phyloP scores from a whole-genome alignment of 1,139 yeast genomes.

The Tardiomyces depauwii region DNA sequence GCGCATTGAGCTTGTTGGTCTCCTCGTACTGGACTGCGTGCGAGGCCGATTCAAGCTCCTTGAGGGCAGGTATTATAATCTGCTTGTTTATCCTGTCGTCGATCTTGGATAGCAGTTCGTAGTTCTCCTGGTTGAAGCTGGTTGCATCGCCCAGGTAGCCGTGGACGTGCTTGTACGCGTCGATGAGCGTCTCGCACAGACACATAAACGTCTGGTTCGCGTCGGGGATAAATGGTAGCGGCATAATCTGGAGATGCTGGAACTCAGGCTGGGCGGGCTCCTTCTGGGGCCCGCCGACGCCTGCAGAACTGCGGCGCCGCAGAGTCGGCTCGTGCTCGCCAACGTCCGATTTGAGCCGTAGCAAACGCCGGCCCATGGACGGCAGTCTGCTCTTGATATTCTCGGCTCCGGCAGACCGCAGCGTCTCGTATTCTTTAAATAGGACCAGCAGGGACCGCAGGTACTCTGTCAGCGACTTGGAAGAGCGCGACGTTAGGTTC shows the following conservation, averaged over 20 bases:
- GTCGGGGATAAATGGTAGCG: constrained; percentile 22
- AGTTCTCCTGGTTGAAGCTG: constrained; percentile 9
- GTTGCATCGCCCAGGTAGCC: neutral
- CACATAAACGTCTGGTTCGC: constrained; percentile 19
- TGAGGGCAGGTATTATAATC: constrained; percentile 17
- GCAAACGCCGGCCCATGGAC: constrained; percentile 14
- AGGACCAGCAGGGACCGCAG: constrained; percentile 10
- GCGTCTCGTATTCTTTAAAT: constrained; percentile 15
- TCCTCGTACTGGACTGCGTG: constrained; percentile 17
- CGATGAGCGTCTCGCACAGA: constrained; percentile 18
- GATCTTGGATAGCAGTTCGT: constrained; percentile 15
- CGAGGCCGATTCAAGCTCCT: constrained; percentile 17
- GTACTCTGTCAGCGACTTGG: constrained; percentile 11
- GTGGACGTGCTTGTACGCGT: constrained; percentile 13
- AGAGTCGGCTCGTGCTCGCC: neutral
- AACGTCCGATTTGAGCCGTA: constrained; percentile 12
- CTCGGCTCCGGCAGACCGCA: constrained; percentile 11
- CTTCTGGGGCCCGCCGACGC: neutral
- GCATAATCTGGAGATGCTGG: constrained; percentile 13
- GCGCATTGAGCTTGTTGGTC: constrained; percentile 12
- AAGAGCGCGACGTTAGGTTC: constrained; percentile 9
- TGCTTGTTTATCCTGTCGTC: constrained; percentile 18
- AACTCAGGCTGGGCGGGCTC: constrained; percentile 9
- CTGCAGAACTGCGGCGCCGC: neutral
- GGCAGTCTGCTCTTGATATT: constrained; percentile 13